Conservation (phyloP, 805 yeast genomes). For the Wickerhamiella allomyrinae region DNA sequence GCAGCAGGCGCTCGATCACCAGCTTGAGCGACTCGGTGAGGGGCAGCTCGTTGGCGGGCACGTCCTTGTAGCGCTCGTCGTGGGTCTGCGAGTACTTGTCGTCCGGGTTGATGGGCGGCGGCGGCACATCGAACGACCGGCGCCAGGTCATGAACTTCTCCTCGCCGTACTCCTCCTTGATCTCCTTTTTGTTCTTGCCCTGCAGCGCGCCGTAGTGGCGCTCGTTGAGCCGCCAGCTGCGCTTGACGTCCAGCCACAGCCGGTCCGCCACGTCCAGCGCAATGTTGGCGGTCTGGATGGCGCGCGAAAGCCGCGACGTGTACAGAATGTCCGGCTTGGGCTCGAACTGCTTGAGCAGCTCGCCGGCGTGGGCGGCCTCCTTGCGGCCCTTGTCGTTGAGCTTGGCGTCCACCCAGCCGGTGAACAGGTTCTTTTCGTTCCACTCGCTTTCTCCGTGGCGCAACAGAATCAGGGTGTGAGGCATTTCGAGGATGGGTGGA, state of each 20-base stretch:
- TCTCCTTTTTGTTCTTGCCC: slow-evolving; percentile 95
- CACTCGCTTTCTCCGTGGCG: slow-evolving; percentile 99
- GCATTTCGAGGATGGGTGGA: not conserved
- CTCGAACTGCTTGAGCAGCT: slow-evolving; percentile 72
- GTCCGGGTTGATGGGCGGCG: slow-evolving; percentile 69
- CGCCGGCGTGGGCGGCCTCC: slow-evolving; percentile 92
- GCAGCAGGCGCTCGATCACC: slow-evolving; percentile 91
- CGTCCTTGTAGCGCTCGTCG: slow-evolving; percentile 71
- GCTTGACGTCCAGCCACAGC: slow-evolving; percentile 77
- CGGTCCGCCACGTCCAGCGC: slow-evolving; percentile 83
- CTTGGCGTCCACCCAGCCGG: slow-evolving; percentile 96
- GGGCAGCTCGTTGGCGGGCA: slow-evolving; percentile 81
- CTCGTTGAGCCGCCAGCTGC: slow-evolving; percentile 97
- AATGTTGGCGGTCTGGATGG: slow-evolving; percentile 93
- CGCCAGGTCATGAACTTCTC: slow-evolving; percentile 95
- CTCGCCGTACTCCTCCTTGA: slow-evolving; percentile 73
- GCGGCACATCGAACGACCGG: slow-evolving; percentile 94
- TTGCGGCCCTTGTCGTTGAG: slow-evolving; percentile 70
- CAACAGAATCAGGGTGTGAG: slow-evolving; percentile 63
- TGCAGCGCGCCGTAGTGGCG: slow-evolving; percentile 98
- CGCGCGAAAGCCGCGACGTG: slow-evolving; percentile 87
- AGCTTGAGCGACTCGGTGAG: slow-evolving; percentile 86
- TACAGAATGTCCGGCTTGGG: slow-evolving; percentile 74
- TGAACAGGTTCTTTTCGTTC: slow-evolving; percentile 95
- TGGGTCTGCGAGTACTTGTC: slow-evolving; percentile 73